A percentile compares a stretch with the other conserved stretches of the same genome.
Conservation (phyloP, 345 rosid genomes). For the Eucalyptus coolabah region DNA sequence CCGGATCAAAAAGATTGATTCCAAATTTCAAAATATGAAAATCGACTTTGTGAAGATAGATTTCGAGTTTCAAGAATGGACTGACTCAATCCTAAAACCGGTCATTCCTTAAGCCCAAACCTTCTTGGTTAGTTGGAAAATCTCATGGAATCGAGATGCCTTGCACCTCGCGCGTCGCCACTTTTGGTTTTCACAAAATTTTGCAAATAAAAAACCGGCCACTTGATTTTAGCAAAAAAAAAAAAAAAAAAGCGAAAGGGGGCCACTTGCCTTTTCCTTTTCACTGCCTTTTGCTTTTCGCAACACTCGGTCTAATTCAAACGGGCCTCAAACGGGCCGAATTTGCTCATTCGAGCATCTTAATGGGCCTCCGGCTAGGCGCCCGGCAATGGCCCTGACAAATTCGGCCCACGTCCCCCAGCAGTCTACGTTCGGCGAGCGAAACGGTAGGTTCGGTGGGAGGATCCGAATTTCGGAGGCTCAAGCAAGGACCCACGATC, state of each 20-base stretch:
- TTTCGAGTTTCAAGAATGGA: rapidly evolving
- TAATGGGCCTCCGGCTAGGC: not conserved
- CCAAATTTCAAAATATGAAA: not conserved
- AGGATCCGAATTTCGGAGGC: not conserved
- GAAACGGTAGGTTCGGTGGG: not conserved
- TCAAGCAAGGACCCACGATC: not conserved
- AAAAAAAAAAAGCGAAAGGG: no score
- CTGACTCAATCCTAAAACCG: not conserved
- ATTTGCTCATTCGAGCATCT: not conserved
- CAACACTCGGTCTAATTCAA: not conserved
- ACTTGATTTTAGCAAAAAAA: not conserved
- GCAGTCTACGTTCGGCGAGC: not conserved
- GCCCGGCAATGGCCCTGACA: not conserved
- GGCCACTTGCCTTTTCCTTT: not conserved
- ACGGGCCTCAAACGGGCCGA: not conserved
- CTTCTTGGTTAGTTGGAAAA: not conserved
- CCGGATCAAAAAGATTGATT: not conserved
- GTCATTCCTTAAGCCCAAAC: not conserved
- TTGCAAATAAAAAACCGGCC: not conserved
- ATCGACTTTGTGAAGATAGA: rapidly evolving
- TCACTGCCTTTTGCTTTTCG: not conserved
- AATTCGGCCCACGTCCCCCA: not conserved
- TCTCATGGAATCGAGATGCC: not conserved
- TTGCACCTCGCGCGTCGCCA: not conserved
- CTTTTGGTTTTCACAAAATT: not conserved